Evolutionary conservation across 2,329 filamentous ascomycete genomes (phyloP).

Genomic region (Calonectria naviculata): DNA sequence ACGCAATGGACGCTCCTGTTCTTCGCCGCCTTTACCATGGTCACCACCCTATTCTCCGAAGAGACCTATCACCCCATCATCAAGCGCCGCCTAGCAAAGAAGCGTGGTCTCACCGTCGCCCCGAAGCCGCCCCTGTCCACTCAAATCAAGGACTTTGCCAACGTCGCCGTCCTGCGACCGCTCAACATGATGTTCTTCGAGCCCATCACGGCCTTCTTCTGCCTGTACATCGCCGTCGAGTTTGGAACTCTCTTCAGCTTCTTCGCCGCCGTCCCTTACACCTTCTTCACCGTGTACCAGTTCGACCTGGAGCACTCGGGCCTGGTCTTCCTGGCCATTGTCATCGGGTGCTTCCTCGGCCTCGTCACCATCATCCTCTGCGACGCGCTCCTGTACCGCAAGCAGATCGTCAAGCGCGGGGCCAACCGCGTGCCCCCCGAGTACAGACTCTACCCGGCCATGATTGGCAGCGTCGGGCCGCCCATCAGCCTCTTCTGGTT

Average conservation of each 20-base stretch:
- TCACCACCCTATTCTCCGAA: constrained; percentile 53
- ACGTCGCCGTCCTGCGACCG: constrained; percentile 60
- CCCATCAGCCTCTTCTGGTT: constrained; percentile 70
- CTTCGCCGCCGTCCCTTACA: constrained; percentile 62
- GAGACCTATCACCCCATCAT: constrained; percentile 69
- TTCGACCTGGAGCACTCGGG: constrained; percentile 56
- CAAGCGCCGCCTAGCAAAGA: constrained; percentile 50
- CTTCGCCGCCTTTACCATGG: constrained; percentile 51
- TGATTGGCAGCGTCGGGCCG: constrained; percentile 66
- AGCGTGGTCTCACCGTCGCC: constrained; percentile 45
- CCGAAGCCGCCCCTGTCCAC: constrained; percentile 34
- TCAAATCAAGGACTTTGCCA: constrained; percentile 49
- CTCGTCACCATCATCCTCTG: constrained; percentile 53
- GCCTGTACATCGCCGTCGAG: constrained; percentile 60
- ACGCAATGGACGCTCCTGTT: constrained; percentile 63
- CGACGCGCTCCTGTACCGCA: constrained; percentile 55
- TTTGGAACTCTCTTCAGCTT: constrained; percentile 65
- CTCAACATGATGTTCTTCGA: constrained; percentile 70
- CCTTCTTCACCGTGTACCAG: constrained; percentile 56
- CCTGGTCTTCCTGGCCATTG: constrained; percentile 58
- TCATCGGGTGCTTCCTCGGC: constrained; percentile 58
- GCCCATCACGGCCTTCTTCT: constrained; percentile 69
- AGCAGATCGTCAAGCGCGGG: constrained; percentile 45
- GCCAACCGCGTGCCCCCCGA: constrained; percentile 60
- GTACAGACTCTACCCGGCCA: constrained; percentile 67